Base-by-base conservation (phyloP, 75 land plant species). In the Pinus albicaulis region DNA sequence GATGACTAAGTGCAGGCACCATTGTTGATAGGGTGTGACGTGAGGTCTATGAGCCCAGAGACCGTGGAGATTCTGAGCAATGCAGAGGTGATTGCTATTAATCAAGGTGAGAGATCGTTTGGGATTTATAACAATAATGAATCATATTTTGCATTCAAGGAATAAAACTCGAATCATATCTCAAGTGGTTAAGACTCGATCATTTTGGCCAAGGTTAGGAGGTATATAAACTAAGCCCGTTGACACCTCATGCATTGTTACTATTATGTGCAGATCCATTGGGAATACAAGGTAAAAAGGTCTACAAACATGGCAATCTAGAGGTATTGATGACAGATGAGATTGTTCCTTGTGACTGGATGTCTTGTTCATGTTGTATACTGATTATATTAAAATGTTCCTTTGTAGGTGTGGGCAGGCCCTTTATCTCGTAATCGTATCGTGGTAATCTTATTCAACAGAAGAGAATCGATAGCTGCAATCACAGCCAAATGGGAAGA, bases 21-120 rank as follows among this genome's bases (percentile, higher is more conserved):
- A 23, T 85, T 96, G 69, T 78, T 96, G 63, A 84, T 96, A 57
- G 99, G 99, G 5, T 94, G 98, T 81, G 99, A 96, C 81, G 84
- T 96, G n/a, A 82, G 93, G 73, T 80, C 81, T 59, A 86, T 94
- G 74, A 79, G 86, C 44, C 53, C 61, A 4, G 93, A 85, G 36
- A 84, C 91, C 12, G 65, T 80, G 7, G 82, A 70, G 62, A 78
- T 96, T 56, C 57, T 93, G 7, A 80, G 85, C 75, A 96, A 96
- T 72, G 59, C 66, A 76, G 99, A 96, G 76, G 99, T 96, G 48
- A 92, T 96, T 76, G 91, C 84, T 48, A 86, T 96, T 15, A 96
- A 94, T 77, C 99, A 96, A 89, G 98, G 98, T 93, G 71, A 78
- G 34, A 15, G 22, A 8, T 24, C 8, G 10, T 2, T 17, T 60